These are phyloP conservation scores for Colletotrichum scovillei DNA, from an alignment of 2,329 filamentous ascomycete genomes.

Conservation along the genomic window DNA sequence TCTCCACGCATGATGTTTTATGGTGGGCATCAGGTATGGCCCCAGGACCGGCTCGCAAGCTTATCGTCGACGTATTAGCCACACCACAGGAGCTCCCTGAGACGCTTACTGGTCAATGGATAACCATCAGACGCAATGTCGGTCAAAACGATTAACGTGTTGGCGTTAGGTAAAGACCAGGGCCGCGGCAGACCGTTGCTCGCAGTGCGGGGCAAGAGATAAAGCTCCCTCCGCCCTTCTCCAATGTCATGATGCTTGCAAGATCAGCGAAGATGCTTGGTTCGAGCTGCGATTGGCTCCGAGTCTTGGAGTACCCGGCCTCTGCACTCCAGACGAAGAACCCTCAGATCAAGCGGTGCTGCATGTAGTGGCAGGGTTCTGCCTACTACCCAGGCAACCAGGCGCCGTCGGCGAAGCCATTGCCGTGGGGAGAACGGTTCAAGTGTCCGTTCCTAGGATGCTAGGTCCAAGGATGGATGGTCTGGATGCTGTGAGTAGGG, in stretches of 20 bases:
- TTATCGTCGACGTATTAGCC: constrained; percentile 27
- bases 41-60: constrained; percentile 23
- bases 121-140: constrained; percentile 3
- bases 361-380: constrained; percentile 18
- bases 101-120: constrained; percentile 27
- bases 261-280: constrained; percentile 24
- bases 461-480: background rate
- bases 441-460: background rate
- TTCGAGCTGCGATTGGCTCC: constrained; percentile 21
- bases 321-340: constrained; percentile 18
- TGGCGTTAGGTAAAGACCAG: constrained; percentile 35
- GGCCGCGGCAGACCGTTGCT: constrained; percentile 18
- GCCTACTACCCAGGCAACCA: background rate
- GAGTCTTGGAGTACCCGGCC: background rate
- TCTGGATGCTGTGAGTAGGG: constrained; percentile 6
- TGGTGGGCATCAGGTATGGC: constrained; percentile 3
- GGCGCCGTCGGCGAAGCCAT: background rate
- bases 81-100: constrained; percentile 8
- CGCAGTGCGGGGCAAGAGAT: constrained; percentile 34
- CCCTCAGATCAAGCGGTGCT: background rate
- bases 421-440: background rate
- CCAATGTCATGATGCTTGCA: constrained; percentile 25
- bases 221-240: constrained; percentile 22
- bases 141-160: constrained; percentile 28
- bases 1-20: constrained; percentile 17